phyloP scores from a whole-genome alignment of 1,284 basidiomycete genomes.

The Trametes pubescens region DNA sequence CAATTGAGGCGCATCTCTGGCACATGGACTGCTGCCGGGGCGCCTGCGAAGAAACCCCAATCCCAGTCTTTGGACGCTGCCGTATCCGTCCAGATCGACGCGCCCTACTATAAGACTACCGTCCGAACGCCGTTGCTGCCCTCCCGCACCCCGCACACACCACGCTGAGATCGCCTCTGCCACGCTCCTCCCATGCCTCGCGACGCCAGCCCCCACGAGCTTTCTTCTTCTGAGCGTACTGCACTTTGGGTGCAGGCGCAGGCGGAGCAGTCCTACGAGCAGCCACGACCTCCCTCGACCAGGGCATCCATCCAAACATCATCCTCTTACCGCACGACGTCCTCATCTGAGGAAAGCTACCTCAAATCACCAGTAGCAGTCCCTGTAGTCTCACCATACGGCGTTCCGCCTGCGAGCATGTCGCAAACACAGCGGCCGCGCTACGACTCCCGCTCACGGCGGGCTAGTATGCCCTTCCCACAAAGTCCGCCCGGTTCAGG shows the following conservation, averaged over 20 bases:
- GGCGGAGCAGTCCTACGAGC: slow-evolving; percentile 26
- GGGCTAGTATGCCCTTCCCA: slow-evolving; percentile 36
- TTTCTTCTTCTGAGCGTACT: slow-evolving; percentile 32
- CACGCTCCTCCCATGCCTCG: slow-evolving; percentile 28
- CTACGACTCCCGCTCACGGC: slow-evolving; percentile 16
- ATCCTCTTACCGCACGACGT: slow-evolving; percentile 34
- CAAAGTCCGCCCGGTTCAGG: slow-evolving; percentile 40
- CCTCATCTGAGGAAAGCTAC: slow-evolving; percentile 31
- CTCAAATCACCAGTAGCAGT: slow-evolving; percentile 21
- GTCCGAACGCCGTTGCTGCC: background rate
- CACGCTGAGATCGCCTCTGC: background rate
- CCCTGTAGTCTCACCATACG: slow-evolving; percentile 20
- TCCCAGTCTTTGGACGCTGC: slow-evolving; percentile 22
- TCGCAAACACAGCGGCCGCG: slow-evolving; percentile 20
- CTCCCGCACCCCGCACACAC: slow-evolving; percentile 18
- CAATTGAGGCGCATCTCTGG: slow-evolving; percentile 15
- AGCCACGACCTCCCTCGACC: slow-evolving; percentile 24
- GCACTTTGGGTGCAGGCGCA: slow-evolving; percentile 35
- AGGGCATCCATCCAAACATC: slow-evolving; percentile 28
- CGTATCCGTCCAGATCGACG: slow-evolving; percentile 18
- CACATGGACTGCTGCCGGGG: slow-evolving; percentile 25
- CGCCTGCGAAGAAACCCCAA: slow-evolving; percentile 30
- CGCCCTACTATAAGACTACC: slow-evolving; percentile 14
- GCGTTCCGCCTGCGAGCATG: slow-evolving; percentile 10
- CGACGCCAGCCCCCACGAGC: slow-evolving; percentile 23